Percentiles rank a stretch among this genome's conserved stretches.
These are phyloP conservation scores for Luffa acutangula DNA, from an alignment of 306 rosid species.

Conservation along the genomic window DNA sequence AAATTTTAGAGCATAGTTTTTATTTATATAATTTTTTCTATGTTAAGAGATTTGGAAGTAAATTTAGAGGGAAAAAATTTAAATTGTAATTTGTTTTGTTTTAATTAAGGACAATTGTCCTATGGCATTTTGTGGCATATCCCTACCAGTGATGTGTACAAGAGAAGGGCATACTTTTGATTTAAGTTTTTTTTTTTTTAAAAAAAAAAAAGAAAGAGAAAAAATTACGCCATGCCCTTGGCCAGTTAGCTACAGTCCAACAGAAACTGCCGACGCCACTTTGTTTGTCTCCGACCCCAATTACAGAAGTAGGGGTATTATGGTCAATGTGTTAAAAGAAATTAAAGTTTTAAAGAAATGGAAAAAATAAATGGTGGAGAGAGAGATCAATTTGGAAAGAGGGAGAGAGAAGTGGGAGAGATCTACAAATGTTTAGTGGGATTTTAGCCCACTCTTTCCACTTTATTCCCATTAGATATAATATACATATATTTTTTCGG, in stretches of 20 bases:
- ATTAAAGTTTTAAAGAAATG: background rate
- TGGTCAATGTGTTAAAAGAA: background rate
- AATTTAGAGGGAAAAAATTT: no score
- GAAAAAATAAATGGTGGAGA: background rate
- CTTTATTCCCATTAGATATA: background rate
- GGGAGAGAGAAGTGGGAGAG: background rate
- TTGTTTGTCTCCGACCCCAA: background rate
- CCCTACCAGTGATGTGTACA: background rate
- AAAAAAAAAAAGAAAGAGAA: no score
- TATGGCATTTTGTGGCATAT: background rate
- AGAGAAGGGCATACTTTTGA: background rate
- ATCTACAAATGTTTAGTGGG: background rate
- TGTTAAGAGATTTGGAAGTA: no score
- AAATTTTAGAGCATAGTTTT: background rate
- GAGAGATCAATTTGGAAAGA: background rate
- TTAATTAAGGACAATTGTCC: background rate
- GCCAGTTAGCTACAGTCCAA: background rate
- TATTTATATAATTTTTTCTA: background rate
- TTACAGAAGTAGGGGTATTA: background rate
- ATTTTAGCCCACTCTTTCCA: background rate
- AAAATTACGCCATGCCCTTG: background rate
- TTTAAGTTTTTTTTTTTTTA: background rate
- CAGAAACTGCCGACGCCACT: slow-evolving; percentile 1
- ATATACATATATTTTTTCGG: no score
- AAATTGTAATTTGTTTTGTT: no score